Evolutionary conservation across 495 filamentous ascomycete genomes (phyloP).

Genomic region (Aspergillus asperescens): DNA sequence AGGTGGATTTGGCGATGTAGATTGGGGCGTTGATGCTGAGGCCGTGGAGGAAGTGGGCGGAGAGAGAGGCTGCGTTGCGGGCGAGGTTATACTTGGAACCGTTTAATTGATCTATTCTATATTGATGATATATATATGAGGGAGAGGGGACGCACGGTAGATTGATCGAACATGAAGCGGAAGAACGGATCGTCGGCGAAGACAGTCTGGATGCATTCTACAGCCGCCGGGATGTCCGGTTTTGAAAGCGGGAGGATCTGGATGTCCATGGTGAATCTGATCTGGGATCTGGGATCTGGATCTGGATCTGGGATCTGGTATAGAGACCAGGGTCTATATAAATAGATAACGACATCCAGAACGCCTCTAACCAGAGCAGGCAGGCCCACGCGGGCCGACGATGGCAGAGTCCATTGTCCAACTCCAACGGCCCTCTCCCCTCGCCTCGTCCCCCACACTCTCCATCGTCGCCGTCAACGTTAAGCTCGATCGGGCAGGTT

Average conservation of each 20-base stretch:
- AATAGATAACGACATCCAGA: not conserved
- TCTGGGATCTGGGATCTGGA: too few species aligned
- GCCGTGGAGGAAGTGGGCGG: slow-evolving; percentile 58
- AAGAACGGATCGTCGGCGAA: slow-evolving; percentile 65
- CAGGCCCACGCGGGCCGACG: slow-evolving; percentile 12
- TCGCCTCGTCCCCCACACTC: too few species aligned
- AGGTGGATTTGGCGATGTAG: slow-evolving; percentile 51
- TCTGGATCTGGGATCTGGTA: too few species aligned
- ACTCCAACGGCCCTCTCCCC: not conserved
- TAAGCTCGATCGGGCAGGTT: slow-evolving; percentile 18
- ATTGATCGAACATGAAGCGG: slow-evolving; percentile 52
- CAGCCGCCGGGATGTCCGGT: slow-evolving; percentile 56
- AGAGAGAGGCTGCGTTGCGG: slow-evolving; percentile 59
- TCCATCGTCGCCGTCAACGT: too few species aligned
- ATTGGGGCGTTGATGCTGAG: slow-evolving; percentile 56
- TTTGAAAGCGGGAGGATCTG: slow-evolving; percentile 50
- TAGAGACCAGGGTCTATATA: too few species aligned
- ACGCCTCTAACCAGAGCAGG: not conserved
- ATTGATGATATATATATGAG: too few species aligned
- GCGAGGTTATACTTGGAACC: slow-evolving; percentile 45
- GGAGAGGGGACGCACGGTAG: slow-evolving; percentile 37
- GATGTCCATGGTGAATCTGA: slow-evolving; percentile 45
- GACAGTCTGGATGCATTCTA: slow-evolving; percentile 52
- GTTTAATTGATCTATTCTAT: slow-evolving; percentile 11
- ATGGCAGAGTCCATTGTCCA: not conserved